Conservation (phyloP, 2,329 filamentous ascomycete species). For the Fusarium nodosum region DNA sequence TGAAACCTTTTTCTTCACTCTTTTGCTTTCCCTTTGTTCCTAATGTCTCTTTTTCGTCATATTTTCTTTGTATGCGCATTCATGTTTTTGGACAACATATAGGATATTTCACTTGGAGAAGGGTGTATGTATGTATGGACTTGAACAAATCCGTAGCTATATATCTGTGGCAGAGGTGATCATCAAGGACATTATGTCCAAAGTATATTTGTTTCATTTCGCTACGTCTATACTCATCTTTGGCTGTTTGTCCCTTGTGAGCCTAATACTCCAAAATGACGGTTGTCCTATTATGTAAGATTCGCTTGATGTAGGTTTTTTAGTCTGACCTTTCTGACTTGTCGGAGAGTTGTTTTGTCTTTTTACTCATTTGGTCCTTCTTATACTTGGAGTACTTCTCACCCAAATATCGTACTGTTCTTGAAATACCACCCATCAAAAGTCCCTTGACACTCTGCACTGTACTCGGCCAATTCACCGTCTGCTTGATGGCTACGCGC, state of each 20-base stretch:
- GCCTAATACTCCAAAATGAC: constrained; percentile 31
- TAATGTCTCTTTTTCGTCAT: constrained; percentile 16
- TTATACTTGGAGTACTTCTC: constrained; percentile 83
- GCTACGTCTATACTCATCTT: constrained; percentile 33
- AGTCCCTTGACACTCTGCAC: constrained; percentile 88
- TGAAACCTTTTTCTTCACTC: constrained; percentile 34
- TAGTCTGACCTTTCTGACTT: constrained; percentile 45
- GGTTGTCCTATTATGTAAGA: constrained; percentile 6
- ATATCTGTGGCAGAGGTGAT: constrained; percentile 19
- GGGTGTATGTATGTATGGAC: constrained; percentile 14
- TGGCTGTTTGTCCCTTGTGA: neutral
- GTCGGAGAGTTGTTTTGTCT: constrained; percentile 39
- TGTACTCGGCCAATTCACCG: constrained; percentile 92
- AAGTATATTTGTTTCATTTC: constrained; percentile 15
- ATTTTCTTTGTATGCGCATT: constrained; percentile 36
- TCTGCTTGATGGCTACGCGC: constrained; percentile 83
- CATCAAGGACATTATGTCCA: constrained; percentile 25
- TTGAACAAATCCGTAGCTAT: constrained; percentile 37
- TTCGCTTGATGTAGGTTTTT: neutral
- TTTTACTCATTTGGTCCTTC: constrained; percentile 56
- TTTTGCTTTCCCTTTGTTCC: constrained; percentile 34
- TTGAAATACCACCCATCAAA: constrained; percentile 79
- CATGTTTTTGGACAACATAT: constrained; percentile 24
- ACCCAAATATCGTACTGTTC: constrained; percentile 79
- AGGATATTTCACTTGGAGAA: constrained; percentile 12